Conservation (phyloP, 805 yeast species). For the Saturnispora silvae region DNA sequence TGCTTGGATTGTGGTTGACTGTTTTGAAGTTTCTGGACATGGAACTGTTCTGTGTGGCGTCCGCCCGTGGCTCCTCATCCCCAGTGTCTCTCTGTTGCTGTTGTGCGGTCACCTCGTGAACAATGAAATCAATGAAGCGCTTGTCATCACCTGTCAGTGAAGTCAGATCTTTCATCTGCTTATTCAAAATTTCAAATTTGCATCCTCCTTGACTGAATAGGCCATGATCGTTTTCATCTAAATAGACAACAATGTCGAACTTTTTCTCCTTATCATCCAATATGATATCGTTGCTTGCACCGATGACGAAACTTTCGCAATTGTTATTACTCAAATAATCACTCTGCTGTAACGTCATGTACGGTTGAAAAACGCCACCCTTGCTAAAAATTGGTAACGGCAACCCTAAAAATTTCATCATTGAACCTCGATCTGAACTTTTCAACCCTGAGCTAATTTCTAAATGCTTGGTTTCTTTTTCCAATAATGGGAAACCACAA, state of each 20-base stretch:
- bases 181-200: slow-evolving; percentile 34
- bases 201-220: slow-evolving; percentile 8
- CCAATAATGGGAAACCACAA: slow-evolving; percentile 67
- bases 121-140: slow-evolving; percentile 58
- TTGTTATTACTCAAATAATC: slow-evolving; percentile 52
- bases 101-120: slow-evolving; percentile 32
- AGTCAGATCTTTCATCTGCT: slow-evolving; percentile 33
- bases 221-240: slow-evolving; percentile 33
- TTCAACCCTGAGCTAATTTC: slow-evolving; percentile 54
- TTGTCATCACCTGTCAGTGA: slow-evolving; percentile 53
- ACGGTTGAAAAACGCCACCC: slow-evolving; percentile 86
- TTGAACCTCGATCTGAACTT: slow-evolving; percentile 68
- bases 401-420: slow-evolving; percentile 72
- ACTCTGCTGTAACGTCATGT: slow-evolving; percentile 86
- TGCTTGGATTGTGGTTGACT: slow-evolving; percentile 27
- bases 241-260: slow-evolving; percentile 64
- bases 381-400: slow-evolving; percentile 80
- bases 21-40: slow-evolving; percentile 14
- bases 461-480: slow-evolving; percentile 37
- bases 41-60: not conserved
- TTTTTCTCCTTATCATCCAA: slow-evolving; percentile 49
- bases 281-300: slow-evolving; percentile 79
- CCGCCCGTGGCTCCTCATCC: not conserved
- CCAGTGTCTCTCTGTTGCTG: slow-evolving; percentile 20
- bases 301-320: slow-evolving; percentile 61